These are phyloP conservation scores for Sporobolomyces roseus DNA, from an alignment of 768 basidiomycete genomes.

Conservation along the genomic window DNA sequence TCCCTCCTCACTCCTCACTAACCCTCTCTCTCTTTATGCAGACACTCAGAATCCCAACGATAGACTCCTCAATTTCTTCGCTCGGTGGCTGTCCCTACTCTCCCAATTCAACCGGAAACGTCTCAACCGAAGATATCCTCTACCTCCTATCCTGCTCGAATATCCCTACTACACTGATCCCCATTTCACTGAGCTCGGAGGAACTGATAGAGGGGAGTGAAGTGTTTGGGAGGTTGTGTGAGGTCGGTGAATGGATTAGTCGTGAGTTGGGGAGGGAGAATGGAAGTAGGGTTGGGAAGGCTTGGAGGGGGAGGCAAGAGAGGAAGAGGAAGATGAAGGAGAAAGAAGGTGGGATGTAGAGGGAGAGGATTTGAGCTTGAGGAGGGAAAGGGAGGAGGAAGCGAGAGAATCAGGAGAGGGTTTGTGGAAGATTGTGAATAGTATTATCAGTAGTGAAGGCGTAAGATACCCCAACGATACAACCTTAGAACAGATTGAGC, in stretches of 20 bases:
- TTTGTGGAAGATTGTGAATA: neutral
- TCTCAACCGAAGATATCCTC: constrained; percentile 76
- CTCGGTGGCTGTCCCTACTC: constrained; percentile 95
- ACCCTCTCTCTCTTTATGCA: neutral
- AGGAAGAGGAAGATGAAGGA: constrained; percentile 2
- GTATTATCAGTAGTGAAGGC: too few species aligned
- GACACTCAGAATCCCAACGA: constrained; percentile 63
- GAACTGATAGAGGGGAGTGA: neutral
- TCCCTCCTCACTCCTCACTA: neutral
- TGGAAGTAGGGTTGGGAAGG: constrained; percentile 35
- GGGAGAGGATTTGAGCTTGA: too few species aligned
- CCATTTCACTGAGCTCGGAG: neutral
- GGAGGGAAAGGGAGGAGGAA: too few species aligned
- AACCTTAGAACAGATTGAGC: too few species aligned
- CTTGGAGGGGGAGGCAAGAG: constrained; percentile 15
- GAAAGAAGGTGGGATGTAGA: too few species aligned
- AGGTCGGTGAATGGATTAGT: constrained; percentile 33
- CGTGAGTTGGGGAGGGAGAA: constrained; percentile 29
- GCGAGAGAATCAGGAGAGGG: too few species aligned
- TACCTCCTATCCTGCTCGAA: constrained; percentile 70
- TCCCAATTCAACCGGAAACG: constrained; percentile 91
- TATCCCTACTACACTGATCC: constrained; percentile 55
- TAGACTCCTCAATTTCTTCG: constrained; percentile 78
- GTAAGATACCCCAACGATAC: too few species aligned
- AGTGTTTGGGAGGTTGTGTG: constrained; percentile 26